A percentile compares a stretch with the other conserved stretches of the same genome.
These are phyloP conservation scores for Botrytis fabae DNA, from an alignment of 2,329 filamentous ascomycete species.

Conservation along the genomic window DNA sequence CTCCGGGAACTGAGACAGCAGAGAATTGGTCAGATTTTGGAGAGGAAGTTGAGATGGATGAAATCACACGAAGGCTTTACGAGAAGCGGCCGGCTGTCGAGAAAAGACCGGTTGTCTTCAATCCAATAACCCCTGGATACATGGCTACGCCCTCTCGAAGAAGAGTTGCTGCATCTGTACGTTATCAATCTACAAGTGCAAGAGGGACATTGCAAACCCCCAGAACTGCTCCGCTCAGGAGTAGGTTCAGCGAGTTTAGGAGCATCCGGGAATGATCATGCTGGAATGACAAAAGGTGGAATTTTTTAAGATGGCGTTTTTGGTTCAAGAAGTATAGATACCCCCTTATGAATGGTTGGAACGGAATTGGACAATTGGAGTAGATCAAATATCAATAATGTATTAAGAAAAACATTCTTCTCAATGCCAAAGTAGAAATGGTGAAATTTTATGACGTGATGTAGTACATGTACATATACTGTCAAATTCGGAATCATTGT, in stretches of 20 bases:
- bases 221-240: slow-evolving; percentile 46
- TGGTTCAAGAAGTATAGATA: background rate
- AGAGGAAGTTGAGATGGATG: slow-evolving; percentile 34
- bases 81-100: slow-evolving; percentile 22
- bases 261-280: background rate
- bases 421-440: background rate
- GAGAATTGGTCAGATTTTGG: slow-evolving; percentile 40
- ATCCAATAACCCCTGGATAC: slow-evolving; percentile 30
- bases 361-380: background rate
- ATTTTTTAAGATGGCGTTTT: background rate
- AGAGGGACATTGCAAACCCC: slow-evolving; percentile 41
- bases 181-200: slow-evolving; percentile 47
- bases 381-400: background rate
- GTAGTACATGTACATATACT: background rate
- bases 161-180: slow-evolving; percentile 44
- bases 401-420: background rate
- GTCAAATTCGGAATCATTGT: background rate
- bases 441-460: background rate
- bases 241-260: slow-evolving; percentile 38
- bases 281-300: background rate
- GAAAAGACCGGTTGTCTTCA: background rate
- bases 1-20: slow-evolving; percentile 28
- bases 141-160: slow-evolving; percentile 39
- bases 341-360: background rate
- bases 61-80: slow-evolving; percentile 31